Evolutionary conservation across 805 yeast species (phyloP), one percentile per base, ranked within the genome.

Genomic region (Myxozyma geophila): DNA sequence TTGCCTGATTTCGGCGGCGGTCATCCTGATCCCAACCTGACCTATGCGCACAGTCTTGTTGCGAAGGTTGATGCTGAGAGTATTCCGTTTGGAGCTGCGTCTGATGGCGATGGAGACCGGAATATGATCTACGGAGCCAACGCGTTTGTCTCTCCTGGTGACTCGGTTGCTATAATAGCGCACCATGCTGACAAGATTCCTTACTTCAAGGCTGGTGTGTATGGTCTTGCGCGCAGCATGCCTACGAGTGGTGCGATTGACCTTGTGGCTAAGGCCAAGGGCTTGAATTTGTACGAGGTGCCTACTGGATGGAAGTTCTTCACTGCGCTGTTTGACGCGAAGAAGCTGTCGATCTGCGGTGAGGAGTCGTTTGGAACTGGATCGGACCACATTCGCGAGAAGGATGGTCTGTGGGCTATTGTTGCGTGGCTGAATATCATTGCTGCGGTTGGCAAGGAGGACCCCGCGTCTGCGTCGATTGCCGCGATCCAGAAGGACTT

Each of bases 61-160:
- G 88, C 85, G 40, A 83, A 83, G 68, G 99, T 93, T n/a, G 98
- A 95, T 73, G 74, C 77, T 21, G 89, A 89, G 63, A 79, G 85
- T 63, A 89, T 92, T 69, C 89, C 93, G 7, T 93, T 93, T 75
- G 99, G 99, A 68, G 98, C 98, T 44, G 98, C 98, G 8, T 89
- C 96, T n/a, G 99, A 91, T 75, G 99, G 99, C 77, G 99, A 93
- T 72, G 99, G 99, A 76, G 99, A 93, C 75, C 86, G 99, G 79
- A 93, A 93, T 77, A 93, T 93, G 99, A 93, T 93, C 73, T 95
- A 95, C 76, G 99, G 99, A 64, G 91, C 90, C 47, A 88, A 88
- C 53, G 84, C 98, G 1, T 93, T 93, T 77, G 98, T 93, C 13
- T 92, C 98, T 1, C 99, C 99, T 8, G 98, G 99, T 75, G 99